These are phyloP conservation scores for Trichoderma reesei DNA, from an alignment of 495 filamentous ascomycete species.

Conservation along the genomic window DNA sequence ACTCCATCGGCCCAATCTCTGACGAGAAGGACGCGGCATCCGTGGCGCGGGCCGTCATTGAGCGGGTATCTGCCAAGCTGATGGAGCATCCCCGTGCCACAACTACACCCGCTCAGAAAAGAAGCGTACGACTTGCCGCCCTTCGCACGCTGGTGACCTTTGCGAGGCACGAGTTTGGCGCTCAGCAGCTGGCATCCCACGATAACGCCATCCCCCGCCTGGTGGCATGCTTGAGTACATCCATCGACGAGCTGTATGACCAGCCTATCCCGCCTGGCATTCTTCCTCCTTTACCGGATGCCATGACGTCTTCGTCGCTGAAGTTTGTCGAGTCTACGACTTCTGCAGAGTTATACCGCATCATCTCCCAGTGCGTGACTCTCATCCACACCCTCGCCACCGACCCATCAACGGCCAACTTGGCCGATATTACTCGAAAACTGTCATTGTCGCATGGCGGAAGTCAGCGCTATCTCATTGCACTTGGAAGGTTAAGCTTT, in stretches of 20 bases:
- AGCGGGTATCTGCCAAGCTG: constrained; percentile 31
- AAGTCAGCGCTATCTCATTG: constrained; percentile 33
- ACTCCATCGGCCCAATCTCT: constrained; percentile 34
- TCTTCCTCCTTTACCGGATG: constrained; percentile 4
- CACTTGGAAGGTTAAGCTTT: constrained; percentile 36
- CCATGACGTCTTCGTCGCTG: background rate
- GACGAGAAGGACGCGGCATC: constrained; percentile 18
- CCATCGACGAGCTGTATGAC: constrained; percentile 37
- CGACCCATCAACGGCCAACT: constrained; percentile 22
- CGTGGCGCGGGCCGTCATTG: constrained; percentile 29
- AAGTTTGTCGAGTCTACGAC: background rate
- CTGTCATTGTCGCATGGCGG: constrained; percentile 26
- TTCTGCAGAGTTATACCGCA: constrained; percentile 15
- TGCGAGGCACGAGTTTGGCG: constrained; percentile 28
- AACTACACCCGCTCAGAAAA: constrained; percentile 20
- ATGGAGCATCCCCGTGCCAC: constrained; percentile 31
- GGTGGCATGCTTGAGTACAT: constrained; percentile 28
- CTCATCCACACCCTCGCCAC: constrained; percentile 37
- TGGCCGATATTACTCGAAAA: constrained; percentile 29
- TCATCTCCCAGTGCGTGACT: constrained; percentile 22
- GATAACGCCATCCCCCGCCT: constrained; percentile 32
- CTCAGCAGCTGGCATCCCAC: constrained; percentile 27
- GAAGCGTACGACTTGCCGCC: constrained; percentile 23
- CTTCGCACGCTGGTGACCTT: constrained; percentile 31
- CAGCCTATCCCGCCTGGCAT: background rate